Evolutionary conservation across 2,329 filamentous ascomycete species (phyloP).

Genomic region (Fusarium acutatum): DNA sequence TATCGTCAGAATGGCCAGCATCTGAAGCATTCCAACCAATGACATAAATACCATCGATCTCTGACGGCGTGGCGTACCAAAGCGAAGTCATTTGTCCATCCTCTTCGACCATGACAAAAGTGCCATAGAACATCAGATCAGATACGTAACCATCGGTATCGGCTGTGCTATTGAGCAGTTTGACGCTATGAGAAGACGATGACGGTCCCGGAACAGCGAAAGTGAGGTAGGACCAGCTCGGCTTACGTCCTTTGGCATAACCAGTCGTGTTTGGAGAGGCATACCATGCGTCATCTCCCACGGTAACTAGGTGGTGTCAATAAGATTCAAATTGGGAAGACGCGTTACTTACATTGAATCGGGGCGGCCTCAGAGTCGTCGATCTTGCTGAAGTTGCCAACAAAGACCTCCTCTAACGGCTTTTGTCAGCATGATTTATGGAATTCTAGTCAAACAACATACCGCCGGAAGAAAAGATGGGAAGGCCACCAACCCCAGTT

Average conservation of each 20-base stretch:
- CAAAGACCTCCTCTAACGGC: not conserved
- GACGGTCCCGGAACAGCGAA: not conserved
- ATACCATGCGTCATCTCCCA: not conserved
- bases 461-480: not conserved
- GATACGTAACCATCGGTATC: not conserved
- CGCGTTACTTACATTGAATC: not conserved
- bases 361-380: not conserved
- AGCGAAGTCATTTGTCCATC: not conserved
- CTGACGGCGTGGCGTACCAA: not conserved
- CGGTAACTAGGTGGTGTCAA: not conserved
- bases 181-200: not conserved
- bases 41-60: not conserved
- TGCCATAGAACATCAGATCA: not conserved
- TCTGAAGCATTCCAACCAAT: slow-evolving; percentile 1
- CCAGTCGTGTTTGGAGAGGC: slow-evolving; percentile 2
- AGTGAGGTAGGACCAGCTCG: not conserved
- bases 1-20: not conserved
- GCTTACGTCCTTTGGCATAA: not conserved
- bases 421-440: not conserved
- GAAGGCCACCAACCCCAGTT: not conserved
- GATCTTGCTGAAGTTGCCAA: not conserved
- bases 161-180: not conserved
- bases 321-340: accelerated
- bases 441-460: accelerated
- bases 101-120: not conserved